Evolutionary conservation across 306 rosid genomes (phyloP).

Genomic region (Pyrus pyrifolia): DNA sequence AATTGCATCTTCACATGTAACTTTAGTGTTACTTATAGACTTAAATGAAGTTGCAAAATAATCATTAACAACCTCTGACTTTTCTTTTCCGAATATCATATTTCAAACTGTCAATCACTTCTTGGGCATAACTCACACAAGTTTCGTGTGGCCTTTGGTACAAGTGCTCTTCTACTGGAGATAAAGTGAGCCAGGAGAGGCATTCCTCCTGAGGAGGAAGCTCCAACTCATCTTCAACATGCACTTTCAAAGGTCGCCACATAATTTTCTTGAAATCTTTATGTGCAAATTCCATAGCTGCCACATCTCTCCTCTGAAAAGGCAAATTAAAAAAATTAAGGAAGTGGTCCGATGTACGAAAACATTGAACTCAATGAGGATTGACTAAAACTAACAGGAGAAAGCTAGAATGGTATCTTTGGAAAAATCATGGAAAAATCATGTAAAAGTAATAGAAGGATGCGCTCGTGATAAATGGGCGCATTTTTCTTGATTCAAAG

Average conservation of each 20-base stretch:
- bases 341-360: constrained; percentile 1
- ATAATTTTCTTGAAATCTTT: constrained; percentile 72
- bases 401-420: background rate
- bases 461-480: background rate
- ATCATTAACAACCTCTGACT: constrained; percentile 50
- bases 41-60: constrained; percentile 10
- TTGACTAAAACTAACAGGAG: background rate
- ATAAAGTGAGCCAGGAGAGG: constrained; percentile 79
- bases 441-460: background rate
- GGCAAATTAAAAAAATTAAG: constrained; percentile 11
- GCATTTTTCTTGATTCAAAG: background rate
- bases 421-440: background rate
- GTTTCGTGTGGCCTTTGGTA: constrained; percentile 95
- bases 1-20: constrained; percentile 15
- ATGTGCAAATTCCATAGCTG: constrained; percentile 77
- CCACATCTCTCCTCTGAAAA: constrained; percentile 68
- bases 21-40: constrained; percentile 6
- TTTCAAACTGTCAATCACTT: constrained; percentile 74
- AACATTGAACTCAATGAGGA: background rate
- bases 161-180: constrained; percentile 89
- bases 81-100: constrained; percentile 58
- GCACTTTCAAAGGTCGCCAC: constrained; percentile 90
- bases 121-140: constrained; percentile 77
- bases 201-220: constrained; percentile 93
- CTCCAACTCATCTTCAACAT: constrained; percentile 81